These are phyloP conservation scores for Aureobasidium musti DNA, from an alignment of 2,329 filamentous ascomycete species.

Conservation along the genomic window DNA sequence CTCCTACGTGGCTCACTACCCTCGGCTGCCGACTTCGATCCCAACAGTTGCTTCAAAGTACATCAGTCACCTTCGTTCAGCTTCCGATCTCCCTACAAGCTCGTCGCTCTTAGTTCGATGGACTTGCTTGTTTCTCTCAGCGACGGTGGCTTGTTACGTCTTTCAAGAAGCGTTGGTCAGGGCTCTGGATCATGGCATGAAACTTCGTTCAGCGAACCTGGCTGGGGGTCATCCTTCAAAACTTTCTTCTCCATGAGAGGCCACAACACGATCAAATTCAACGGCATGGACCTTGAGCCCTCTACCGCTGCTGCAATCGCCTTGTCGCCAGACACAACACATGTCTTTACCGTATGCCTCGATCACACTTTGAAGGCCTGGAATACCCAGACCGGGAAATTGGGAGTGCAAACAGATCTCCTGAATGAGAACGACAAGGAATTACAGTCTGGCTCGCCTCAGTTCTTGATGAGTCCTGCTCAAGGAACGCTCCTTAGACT, in stretches of 20 bases:
- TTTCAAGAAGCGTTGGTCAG: slow-evolving; percentile 62
- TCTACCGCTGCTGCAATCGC: slow-evolving; percentile 65
- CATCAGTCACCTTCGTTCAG: slow-evolving; percentile 71
- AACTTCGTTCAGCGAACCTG: slow-evolving; percentile 68
- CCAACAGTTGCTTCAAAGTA: slow-evolving; percentile 72
- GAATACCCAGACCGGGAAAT: slow-evolving; percentile 79
- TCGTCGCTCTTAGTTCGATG: slow-evolving; percentile 71
- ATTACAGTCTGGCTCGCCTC: slow-evolving; percentile 65
- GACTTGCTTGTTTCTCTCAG: slow-evolving; percentile 79
- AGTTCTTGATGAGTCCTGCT: slow-evolving; percentile 75
- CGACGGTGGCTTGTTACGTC: slow-evolving; percentile 71
- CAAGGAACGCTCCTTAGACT: slow-evolving; percentile 76
- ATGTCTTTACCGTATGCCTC: slow-evolving; percentile 76
- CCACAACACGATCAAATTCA: slow-evolving; percentile 64
- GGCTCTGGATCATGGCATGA: slow-evolving; percentile 62
- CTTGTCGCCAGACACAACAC: slow-evolving; percentile 52
- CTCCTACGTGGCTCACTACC: slow-evolving; percentile 63
- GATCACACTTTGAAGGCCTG: slow-evolving; percentile 88
- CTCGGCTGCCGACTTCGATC: slow-evolving; percentile 68
- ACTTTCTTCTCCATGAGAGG: slow-evolving; percentile 68
- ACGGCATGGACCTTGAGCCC: slow-evolving; percentile 65
- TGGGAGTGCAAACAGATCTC: slow-evolving; percentile 76
- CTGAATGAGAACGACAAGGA: slow-evolving; percentile 57
- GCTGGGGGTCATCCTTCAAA: slow-evolving; percentile 66
- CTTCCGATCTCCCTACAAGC: slow-evolving; percentile 76